Evolutionary conservation across 176 grass and related monocot species (phyloP).

Genomic region (Bolboschoenus planiculmis): DNA sequence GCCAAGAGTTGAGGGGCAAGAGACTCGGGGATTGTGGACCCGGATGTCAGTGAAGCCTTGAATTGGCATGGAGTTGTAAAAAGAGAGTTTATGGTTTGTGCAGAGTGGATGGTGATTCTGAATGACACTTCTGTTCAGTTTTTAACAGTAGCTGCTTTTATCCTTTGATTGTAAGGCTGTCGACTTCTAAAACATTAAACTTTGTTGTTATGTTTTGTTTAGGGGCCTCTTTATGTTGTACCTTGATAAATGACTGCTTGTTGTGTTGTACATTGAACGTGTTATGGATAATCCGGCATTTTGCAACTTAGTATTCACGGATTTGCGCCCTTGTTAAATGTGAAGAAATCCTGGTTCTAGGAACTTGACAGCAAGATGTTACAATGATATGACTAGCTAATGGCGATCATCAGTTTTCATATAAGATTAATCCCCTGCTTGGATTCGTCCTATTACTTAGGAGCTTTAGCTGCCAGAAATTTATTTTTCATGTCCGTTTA

Average conservation of each 20-base stretch:
- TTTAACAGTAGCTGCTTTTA: slow-evolving; percentile 2
- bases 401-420: neutral
- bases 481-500: neutral
- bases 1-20: slow-evolving; percentile 23
- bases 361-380: neutral
- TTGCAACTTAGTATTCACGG: neutral
- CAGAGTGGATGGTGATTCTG: neutral
- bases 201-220: slow-evolving; percentile 9
- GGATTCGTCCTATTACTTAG: no score
- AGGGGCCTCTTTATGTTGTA: neutral
- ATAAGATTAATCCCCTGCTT: no score
- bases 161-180: neutral
- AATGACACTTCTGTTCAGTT: neutral
- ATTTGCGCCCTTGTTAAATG: neutral
- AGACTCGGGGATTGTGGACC: slow-evolving; percentile 22
- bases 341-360: neutral
- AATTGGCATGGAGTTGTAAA: neutral
- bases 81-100: neutral
- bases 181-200: slow-evolving; percentile 14
- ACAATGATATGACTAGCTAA: neutral
- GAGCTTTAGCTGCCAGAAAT: no score
- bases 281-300: neutral
- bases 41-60: slow-evolving; percentile 27
- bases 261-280: slow-evolving; percentile 9
- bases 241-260: neutral